Evolutionary conservation across 2,329 filamentous ascomycete species (phyloP).

Genomic region (Rosellinia necatrix): DNA sequence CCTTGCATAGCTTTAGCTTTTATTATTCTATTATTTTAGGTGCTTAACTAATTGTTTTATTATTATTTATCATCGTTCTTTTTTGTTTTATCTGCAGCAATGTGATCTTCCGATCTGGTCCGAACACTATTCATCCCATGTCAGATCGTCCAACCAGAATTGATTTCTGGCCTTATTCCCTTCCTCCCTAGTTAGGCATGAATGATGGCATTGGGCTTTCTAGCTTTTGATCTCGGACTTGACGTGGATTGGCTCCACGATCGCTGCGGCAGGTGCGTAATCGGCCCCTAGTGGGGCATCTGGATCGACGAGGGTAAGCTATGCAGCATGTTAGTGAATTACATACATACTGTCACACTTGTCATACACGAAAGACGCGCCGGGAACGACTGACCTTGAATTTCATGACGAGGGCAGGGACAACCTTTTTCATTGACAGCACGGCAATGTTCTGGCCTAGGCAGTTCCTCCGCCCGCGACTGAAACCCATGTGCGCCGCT

Average conservation of each 20-base stretch:
- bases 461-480: slow-evolving; percentile 32
- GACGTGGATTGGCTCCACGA: slow-evolving; percentile 25
- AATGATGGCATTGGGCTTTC: too few species aligned
- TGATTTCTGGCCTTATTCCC: too few species aligned
- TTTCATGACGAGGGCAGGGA: slow-evolving; percentile 34
- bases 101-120: too few species aligned
- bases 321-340: slow-evolving; percentile 10
- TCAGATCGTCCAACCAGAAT: too few species aligned
- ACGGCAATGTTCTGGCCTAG: slow-evolving; percentile 34
- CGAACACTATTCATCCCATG: too few species aligned
- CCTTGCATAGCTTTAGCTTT: too few species aligned
- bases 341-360: not conserved
- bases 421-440: slow-evolving; percentile 36
- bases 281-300: slow-evolving; percentile 27
- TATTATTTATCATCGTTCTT: too few species aligned
- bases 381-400: slow-evolving; percentile 28
- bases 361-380: not conserved
- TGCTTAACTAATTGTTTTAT: too few species aligned
- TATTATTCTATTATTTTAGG: too few species aligned
- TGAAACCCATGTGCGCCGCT: slow-evolving; percentile 36
- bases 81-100: too few species aligned
- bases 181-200: too few species aligned
- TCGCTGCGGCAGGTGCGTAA: slow-evolving; percentile 21
- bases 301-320: slow-evolving; percentile 30
- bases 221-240: slow-evolving; percentile 19